Evolutionary conservation across 2,329 filamentous ascomycete genomes (phyloP).

Genomic region (Helminthosporium solani): DNA sequence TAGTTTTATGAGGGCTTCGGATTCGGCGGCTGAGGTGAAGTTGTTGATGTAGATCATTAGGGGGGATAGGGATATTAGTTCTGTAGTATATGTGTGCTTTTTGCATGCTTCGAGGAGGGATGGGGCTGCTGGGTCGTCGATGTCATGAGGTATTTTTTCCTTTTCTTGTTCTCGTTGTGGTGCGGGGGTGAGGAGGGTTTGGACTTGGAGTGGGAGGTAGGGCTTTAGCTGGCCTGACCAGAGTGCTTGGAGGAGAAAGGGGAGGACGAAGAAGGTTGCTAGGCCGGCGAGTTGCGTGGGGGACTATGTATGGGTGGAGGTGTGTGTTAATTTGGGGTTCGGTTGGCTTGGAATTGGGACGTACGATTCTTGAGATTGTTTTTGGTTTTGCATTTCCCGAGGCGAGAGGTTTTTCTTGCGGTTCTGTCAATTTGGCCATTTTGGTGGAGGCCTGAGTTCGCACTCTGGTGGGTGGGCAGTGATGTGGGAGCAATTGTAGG

Average conservation of each 20-base stretch:
- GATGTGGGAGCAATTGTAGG: no score
- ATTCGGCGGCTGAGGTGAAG: conserved; percentile 23
- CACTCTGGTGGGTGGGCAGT: no score
- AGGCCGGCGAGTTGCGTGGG: not conserved
- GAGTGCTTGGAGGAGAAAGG: conserved; percentile 4
- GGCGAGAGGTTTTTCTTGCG: not conserved
- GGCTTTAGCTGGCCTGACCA: not conserved
- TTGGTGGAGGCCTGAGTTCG: no score
- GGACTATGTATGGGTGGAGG: no score
- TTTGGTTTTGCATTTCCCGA: not conserved
- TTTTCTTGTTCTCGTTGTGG: not conserved
- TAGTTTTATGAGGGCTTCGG: conserved; percentile 20
- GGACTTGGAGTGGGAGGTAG: not conserved
- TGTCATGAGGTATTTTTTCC: not conserved
- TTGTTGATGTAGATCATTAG: conserved; percentile 33
- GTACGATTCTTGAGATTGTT: not conserved
- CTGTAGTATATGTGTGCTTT: conserved; percentile 25
- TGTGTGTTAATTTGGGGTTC: no score
- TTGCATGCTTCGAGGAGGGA: conserved; percentile 15
- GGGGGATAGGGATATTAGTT: conserved; percentile 28
- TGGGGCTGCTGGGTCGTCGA: not conserved
- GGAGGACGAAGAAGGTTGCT: conserved; percentile 1
- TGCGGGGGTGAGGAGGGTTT: not conserved
- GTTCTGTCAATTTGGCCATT: conserved; percentile 5
- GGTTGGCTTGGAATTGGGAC: no score